Evolutionary conservation across 805 yeast species (phyloP).

Genomic region (Candida schatavii): DNA sequence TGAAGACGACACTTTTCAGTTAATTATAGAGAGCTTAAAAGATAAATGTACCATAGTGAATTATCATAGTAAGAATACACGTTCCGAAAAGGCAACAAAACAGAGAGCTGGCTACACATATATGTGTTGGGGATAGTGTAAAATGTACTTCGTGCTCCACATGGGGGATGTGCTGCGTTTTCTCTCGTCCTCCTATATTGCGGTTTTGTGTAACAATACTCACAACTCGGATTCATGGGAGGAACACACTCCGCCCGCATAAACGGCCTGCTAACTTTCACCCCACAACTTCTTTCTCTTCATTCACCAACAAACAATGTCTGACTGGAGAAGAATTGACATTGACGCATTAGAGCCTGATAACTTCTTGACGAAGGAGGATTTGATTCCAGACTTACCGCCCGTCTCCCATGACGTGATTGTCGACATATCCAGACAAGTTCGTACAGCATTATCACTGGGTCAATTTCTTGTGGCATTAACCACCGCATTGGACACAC

Average conservation of each 20-base stretch:
- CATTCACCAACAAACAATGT: constrained; percentile 47
- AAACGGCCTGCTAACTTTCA: no score
- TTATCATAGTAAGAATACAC: background rate
- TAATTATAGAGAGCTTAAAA: background rate
- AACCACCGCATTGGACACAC: constrained; percentile 57
- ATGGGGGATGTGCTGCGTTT: no score
- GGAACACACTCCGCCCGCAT: no score
- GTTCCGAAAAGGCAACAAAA: background rate
- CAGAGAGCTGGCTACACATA: background rate
- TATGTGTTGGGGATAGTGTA: no score
- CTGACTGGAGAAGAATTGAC: constrained; percentile 92
- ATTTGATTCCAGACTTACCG: constrained; percentile 55
- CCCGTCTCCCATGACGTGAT: constrained; percentile 48
- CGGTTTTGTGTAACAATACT: constrained; percentile 2
- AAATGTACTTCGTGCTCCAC: no score
- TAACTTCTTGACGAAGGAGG: constrained; percentile 59
- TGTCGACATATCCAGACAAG: constrained; percentile 50
- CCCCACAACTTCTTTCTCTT: background rate
- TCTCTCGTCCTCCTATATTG: no score
- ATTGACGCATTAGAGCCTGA: constrained; percentile 90
- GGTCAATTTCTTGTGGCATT: constrained; percentile 75
- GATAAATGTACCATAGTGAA: background rate
- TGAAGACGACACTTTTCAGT: no score
- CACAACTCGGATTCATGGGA: no score
- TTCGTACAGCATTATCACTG: constrained; percentile 61